Evolutionary conservation across 371 early-diverging fungal genomes (phyloP).

Genomic region (Nosema bombycis): DNA sequence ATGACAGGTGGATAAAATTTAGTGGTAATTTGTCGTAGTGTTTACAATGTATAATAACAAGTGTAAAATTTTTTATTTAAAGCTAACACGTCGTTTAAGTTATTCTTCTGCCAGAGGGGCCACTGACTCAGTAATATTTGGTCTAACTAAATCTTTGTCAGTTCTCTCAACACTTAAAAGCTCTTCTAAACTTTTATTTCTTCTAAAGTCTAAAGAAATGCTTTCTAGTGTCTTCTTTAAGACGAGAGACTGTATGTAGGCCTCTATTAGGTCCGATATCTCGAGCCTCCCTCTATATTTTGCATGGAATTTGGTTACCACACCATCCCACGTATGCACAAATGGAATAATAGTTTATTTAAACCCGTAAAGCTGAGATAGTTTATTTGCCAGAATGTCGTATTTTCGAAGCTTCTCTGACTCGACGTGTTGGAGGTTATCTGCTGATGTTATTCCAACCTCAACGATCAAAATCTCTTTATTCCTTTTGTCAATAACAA

Average conservation of each 20-base stretch:
- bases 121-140: too few relatives aligned
- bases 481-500: background rate
- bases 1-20: too few relatives aligned
- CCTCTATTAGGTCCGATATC: background rate
- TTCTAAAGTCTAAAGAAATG: background rate
- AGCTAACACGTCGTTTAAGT: too few relatives aligned
- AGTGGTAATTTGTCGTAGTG: too few relatives aligned
- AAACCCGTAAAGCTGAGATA: background rate
- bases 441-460: background rate
- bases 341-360: background rate
- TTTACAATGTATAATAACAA: too few relatives aligned
- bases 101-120: too few relatives aligned
- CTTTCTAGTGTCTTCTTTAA: background rate
- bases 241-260: constrained; percentile 4
- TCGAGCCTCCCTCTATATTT: background rate
- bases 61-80: too few relatives aligned
- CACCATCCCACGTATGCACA: background rate
- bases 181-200: background rate
- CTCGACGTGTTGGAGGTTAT: background rate
- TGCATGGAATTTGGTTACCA: background rate
- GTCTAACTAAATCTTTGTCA: too few relatives aligned
- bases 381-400: background rate
- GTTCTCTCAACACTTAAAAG: background rate
- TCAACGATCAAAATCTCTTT: constrained; percentile 5
- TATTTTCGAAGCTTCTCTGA: background rate